Evolutionary conservation across 805 yeast species (phyloP), one percentile per base, ranked within the genome.

Genomic region (Blastobotrys terrestris): DNA sequence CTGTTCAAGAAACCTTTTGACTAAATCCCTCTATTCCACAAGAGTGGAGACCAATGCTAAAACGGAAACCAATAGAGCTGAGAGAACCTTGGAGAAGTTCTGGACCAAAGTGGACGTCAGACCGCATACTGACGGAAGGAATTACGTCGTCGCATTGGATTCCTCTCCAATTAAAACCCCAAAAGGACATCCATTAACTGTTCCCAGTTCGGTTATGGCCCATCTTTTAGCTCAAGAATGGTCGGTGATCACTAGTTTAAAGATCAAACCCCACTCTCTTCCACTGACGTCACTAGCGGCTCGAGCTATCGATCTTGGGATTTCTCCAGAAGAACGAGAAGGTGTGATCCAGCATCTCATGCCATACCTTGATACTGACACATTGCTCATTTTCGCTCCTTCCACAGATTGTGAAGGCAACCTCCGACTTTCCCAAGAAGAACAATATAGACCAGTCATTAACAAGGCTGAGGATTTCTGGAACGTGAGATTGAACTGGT

Each of bases 311-410:
- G 99, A 94, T 67, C 71, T 94, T 59, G 68, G 74, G 21, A 67
- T 73, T 31, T 57, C 56, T 0, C 67, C 69, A 1, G 74, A 76
- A 55, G 73, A 71, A 18, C 85, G 85, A 3, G 78, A 75, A 3
- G 79, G 77, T 44, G 78, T 88, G 18, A 77, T 80, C 55, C 68
- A 75, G 44, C 78, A 78, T 57, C 70, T 94, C 56, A 71, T 92
- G 63, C 81, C 91, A 52, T 94, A 91, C 64, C 73, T 95, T 54
- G 99, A 94, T 67, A 94, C 99, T 0, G 99, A 94, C 68, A 90
- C 98, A 1, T 73, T 95, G 57, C 75, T 94, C 50, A 89, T 92
- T 6, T 85, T 91, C 63, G 83, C 97, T 1, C 95, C 97, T 11
- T 58, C 61, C 8, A 75, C 73, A 43, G 98, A 92, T 66, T 89